Evolutionary conservation across 768 basidiomycete species (phyloP).

Genomic region (Terana coerulea): DNA sequence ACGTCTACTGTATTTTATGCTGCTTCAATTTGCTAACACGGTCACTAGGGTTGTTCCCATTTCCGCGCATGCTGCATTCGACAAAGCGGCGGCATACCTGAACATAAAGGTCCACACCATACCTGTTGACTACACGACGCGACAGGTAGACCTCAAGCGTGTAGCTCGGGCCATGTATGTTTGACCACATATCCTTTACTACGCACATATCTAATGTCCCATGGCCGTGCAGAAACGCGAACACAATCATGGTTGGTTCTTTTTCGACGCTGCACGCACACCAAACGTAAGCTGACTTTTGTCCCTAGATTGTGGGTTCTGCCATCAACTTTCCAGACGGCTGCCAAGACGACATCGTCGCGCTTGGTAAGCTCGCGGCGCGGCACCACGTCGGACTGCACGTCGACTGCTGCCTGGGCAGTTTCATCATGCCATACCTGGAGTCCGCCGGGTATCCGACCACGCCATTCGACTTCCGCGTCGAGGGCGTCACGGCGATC

Average conservation of each 20-base stretch:
- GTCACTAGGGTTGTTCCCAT: slow-evolving; percentile 67
- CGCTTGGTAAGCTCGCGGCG: slow-evolving; percentile 70
- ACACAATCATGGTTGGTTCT: slow-evolving; percentile 9
- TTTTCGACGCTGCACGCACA: neutral
- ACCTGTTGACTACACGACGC: slow-evolving; percentile 72
- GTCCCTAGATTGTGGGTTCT: slow-evolving; percentile 71
- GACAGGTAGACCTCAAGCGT: slow-evolving; percentile 71
- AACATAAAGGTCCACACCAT: slow-evolving; percentile 86
- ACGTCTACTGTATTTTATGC: slow-evolving; percentile 21
- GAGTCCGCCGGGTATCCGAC: slow-evolving; percentile 71
- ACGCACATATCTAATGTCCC: neutral
- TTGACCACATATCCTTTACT: neutral
- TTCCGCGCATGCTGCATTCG: slow-evolving; percentile 91
- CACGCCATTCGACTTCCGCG: slow-evolving; percentile 83
- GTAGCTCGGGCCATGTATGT: slow-evolving; percentile 87
- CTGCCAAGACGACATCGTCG: slow-evolving; percentile 81
- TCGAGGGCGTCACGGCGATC: slow-evolving; percentile 89
- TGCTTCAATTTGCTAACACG: slow-evolving; percentile 4
- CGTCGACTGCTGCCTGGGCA: slow-evolving; percentile 93
- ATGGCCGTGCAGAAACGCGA: slow-evolving; percentile 3
- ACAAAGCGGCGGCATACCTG: slow-evolving; percentile 88
- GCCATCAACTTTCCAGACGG: slow-evolving; percentile 85
- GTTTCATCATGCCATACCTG: slow-evolving; percentile 92
- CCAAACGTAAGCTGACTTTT: neutral
- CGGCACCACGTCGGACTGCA: slow-evolving; percentile 80